These are phyloP conservation scores for Teratosphaeria gauchensis DNA, from an alignment of 2,329 filamentous ascomycete species.

Conservation along the genomic window DNA sequence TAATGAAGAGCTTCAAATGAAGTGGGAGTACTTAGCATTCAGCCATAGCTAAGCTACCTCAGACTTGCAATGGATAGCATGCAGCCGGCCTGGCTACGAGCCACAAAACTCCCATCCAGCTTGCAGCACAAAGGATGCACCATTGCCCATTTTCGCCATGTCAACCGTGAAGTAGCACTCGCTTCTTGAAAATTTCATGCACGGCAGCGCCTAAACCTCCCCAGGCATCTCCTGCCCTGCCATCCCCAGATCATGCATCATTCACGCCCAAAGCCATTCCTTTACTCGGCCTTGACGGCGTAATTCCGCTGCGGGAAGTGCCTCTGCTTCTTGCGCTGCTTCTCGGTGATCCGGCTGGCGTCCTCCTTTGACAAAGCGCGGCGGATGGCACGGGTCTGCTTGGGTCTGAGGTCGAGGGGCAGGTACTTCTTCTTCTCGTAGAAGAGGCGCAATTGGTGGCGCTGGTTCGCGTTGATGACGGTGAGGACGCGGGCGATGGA, in stretches of 20 bases:
- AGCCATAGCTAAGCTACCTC: not conserved
- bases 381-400: constrained; percentile 97
- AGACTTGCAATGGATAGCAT: not conserved
- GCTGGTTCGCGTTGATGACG: constrained; percentile 99
- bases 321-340: constrained; percentile 88
- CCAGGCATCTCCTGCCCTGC: not conserved
- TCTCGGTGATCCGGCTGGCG: constrained; percentile 72
- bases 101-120: not conserved
- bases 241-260: not conserved
- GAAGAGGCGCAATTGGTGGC: constrained; percentile 94
- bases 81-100: not conserved
- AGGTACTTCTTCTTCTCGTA: constrained; percentile 99
- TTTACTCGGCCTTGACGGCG: constrained; percentile 69
- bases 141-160: not conserved
- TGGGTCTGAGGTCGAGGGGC: constrained; percentile 94
- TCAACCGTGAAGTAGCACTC: not conserved
- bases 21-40: not conserved
- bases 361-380: constrained; percentile 90
- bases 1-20: not conserved
- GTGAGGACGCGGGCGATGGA: constrained; percentile 98
- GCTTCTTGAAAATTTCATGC: not conserved
- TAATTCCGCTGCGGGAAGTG: constrained; percentile 99
- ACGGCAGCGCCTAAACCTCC: not conserved
- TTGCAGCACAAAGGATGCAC: not conserved
- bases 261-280: not conserved